Conservation (phyloP, 345 rosid species). For the Firmiana major region DNA sequence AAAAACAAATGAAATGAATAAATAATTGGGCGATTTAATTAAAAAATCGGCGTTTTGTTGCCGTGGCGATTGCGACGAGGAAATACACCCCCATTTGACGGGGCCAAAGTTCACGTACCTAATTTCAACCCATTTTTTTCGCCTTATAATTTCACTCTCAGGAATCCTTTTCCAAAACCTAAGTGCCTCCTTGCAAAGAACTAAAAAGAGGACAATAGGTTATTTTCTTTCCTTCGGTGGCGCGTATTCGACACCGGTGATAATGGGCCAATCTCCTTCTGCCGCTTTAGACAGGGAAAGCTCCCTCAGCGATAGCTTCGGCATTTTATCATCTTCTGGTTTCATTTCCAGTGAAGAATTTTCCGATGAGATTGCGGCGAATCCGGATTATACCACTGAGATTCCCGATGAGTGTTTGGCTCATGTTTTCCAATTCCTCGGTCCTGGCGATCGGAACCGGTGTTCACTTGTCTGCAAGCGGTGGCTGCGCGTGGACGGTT, state of each 20-base stretch:
- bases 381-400: slow-evolving; percentile 46
- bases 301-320: slow-evolving; percentile 18
- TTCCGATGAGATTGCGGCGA: slow-evolving; percentile 2
- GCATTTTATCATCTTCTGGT: slow-evolving; percentile 22
- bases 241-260: slow-evolving; percentile 2
- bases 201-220: not conserved
- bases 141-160: slow-evolving; percentile 16
- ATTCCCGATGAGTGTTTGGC: slow-evolving; percentile 82
- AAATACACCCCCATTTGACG: slow-evolving; percentile 26
- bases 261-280: slow-evolving; percentile 60
- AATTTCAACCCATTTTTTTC: not conserved
- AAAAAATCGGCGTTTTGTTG: not conserved
- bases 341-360: slow-evolving; percentile 15
- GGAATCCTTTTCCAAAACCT: not conserved
- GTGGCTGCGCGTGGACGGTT: slow-evolving; percentile 78
- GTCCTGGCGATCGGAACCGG: slow-evolving; percentile 55
- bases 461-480: slow-evolving; percentile 77
- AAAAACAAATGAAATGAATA: not conserved
- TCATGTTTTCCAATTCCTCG: slow-evolving; percentile 63
- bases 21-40: not conserved
- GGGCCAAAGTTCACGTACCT: not conserved
- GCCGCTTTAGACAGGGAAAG: slow-evolving; percentile 19
- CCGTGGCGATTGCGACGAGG: slow-evolving; percentile 9
- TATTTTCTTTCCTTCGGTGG: slow-evolving; percentile 8
- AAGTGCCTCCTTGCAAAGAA: not conserved